phyloP scores from a whole-genome alignment of 345 rosid species.

The Salix suchowensis region DNA sequence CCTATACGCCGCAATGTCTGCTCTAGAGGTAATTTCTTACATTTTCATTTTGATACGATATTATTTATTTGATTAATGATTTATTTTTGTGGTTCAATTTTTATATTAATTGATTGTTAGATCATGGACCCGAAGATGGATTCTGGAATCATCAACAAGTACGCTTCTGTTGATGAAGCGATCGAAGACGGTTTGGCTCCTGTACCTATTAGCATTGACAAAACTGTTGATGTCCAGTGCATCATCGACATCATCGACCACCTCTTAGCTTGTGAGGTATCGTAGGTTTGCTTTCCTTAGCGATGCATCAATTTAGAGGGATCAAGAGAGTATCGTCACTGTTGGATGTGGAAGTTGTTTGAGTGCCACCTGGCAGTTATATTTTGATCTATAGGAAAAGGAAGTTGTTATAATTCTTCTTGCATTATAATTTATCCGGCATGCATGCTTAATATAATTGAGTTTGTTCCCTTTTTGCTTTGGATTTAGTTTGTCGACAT shows the following conservation, averaged over 20 bases:
- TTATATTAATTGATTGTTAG: slow-evolving; percentile 30
- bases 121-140: slow-evolving; percentile 99
- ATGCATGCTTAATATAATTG: neutral
- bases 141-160: slow-evolving; percentile 74
- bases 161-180: slow-evolving; percentile 89
- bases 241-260: slow-evolving; percentile 91
- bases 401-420: neutral
- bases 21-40: slow-evolving; percentile 66
- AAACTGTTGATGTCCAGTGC: slow-evolving; percentile 62
- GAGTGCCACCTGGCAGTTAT: neutral
- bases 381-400: neutral
- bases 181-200: slow-evolving; percentile 86
- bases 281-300: slow-evolving; percentile 2
- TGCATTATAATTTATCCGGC: neutral
- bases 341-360: neutral
- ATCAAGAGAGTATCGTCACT: neutral
- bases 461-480: neutral
- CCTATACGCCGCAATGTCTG: slow-evolving; percentile 98
- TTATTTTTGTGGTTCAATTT: neutral
- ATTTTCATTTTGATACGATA: neutral
- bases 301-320: neutral
- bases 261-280: slow-evolving; percentile 93
- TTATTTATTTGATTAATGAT: neutral
- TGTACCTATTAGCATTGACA: slow-evolving; percentile 61
- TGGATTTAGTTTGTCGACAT: neutral